phyloP scores from a whole-genome alignment of 75 land plant genomes.

The Azolla pinnata region DNA sequence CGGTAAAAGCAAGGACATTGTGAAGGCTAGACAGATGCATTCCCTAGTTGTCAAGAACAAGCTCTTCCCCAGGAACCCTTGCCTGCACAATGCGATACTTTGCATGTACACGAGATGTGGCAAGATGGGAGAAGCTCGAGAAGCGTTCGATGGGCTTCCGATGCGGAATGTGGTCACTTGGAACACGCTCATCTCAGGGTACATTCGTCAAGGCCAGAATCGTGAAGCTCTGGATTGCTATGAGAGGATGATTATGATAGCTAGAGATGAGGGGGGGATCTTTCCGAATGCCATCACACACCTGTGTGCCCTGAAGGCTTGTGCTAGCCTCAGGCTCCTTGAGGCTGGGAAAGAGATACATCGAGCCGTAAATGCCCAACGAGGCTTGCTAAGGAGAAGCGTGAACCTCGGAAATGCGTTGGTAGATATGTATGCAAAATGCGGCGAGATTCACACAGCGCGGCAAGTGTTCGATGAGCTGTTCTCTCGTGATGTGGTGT shows the following conservation, averaged over 20 bases:
- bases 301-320: not conserved
- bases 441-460: too few relatives aligned
- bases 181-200: too few relatives aligned
- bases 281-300: not conserved
- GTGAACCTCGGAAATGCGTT: constrained; percentile 15
- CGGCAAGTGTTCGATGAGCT: too few relatives aligned
- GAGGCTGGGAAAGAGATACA: not conserved
- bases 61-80: too few relatives aligned
- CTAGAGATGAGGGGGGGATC: constrained; percentile 20
- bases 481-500: too few relatives aligned
- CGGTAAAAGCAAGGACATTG: too few relatives aligned
- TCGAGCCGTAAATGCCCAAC: constrained; percentile 6
- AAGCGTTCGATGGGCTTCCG: constrained; percentile 23
- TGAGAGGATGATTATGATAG: constrained; percentile 35
- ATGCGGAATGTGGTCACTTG: too few relatives aligned
- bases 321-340: not conserved
- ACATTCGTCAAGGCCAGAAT: not conserved
- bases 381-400: constrained; percentile 12
- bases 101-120: constrained; percentile 46
- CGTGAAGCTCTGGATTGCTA: constrained; percentile 26
- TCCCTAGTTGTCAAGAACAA: too few relatives aligned
- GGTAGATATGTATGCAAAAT: too few relatives aligned
- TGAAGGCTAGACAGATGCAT: too few relatives aligned
- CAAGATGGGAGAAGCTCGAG: constrained; percentile 17
- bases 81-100: not conserved